phyloP scores from a whole-genome alignment of 495 filamentous ascomycete species.

The Rhypophila decipiens region DNA sequence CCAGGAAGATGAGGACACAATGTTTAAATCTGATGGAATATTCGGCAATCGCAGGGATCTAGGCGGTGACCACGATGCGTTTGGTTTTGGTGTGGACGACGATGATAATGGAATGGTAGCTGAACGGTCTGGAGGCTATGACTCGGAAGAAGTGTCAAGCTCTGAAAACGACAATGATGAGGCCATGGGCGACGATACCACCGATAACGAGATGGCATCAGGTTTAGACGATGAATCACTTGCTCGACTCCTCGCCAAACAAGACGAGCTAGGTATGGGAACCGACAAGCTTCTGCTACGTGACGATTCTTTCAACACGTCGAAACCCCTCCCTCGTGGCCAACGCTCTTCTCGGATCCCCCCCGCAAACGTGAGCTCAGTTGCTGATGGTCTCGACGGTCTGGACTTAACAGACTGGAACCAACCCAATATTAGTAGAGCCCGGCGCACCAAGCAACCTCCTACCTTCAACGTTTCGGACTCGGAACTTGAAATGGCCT shows the following conservation, averaged over 20 bases:
- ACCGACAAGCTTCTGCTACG: constrained; percentile 52
- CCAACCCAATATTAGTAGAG: constrained; percentile 53
- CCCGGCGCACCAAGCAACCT: constrained; percentile 43
- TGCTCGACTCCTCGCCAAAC: constrained; percentile 55
- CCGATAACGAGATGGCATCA: constrained; percentile 25
- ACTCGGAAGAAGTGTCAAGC: constrained; percentile 19
- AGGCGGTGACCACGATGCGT: constrained; percentile 34
- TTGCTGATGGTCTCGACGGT: constrained; percentile 69
- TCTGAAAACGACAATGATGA: constrained; percentile 23
- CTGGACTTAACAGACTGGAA: constrained; percentile 82
- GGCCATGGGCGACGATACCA: constrained; percentile 20
- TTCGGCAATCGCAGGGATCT: constrained; percentile 38
- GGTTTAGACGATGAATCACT: constrained; percentile 51
- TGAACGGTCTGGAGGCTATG: constrained; percentile 11
- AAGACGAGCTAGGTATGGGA: constrained; percentile 59
- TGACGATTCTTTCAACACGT: constrained; percentile 23
- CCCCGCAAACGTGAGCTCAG: constrained; percentile 53
- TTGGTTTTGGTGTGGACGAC: constrained; percentile 13
- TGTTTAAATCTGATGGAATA: constrained; percentile 9
- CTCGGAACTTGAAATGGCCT: constrained; percentile 59
- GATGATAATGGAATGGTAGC: not conserved
- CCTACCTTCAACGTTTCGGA: constrained; percentile 58
- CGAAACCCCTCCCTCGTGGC: not conserved
- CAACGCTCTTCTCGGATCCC: too few species aligned
- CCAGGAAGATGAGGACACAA: constrained; percentile 28